A percentile compares a stretch with the other conserved stretches of the same genome.
phyloP scores from a whole-genome alignment of 306 rosid genomes.

The Quercus gilva region DNA sequence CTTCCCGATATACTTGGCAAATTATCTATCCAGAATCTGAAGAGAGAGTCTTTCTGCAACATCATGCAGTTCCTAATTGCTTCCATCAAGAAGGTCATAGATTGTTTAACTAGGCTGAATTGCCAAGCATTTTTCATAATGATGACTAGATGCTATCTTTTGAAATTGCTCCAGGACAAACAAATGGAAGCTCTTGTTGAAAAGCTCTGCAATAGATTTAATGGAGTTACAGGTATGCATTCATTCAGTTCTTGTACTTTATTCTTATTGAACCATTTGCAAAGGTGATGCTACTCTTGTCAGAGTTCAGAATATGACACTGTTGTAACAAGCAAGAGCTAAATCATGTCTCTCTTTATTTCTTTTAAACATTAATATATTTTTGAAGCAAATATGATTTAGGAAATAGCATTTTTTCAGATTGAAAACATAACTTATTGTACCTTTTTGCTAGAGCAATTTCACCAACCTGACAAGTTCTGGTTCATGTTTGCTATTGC shows the following conservation, averaged over 20 bases:
- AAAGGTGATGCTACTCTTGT: neutral
- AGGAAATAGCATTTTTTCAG: neutral
- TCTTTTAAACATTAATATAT: neutral
- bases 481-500: conserved; percentile 5
- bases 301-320: neutral
- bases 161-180: conserved; percentile 64
- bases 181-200: conserved; percentile 98
- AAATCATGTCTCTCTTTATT: neutral
- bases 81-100: conserved; percentile 84
- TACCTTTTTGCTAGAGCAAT: neutral
- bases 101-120: conserved; percentile 5
- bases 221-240: conserved; percentile 75
- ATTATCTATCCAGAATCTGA: conserved; percentile 70
- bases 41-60: conserved; percentile 76
- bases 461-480: conserved; percentile 3
- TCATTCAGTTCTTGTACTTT: conserved; percentile 1
- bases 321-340: neutral
- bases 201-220: conserved; percentile 89
- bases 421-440: neutral
- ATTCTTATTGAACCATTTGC: neutral
- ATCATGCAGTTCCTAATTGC: conserved; percentile 94
- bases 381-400: neutral
- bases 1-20: conserved; percentile 97
- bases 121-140: conserved; percentile 15
- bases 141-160: conserved; percentile 14